These are phyloP conservation scores for Euphrasia confusa DNA, from an alignment of 257 asterid species.

Conservation along the genomic window DNA sequence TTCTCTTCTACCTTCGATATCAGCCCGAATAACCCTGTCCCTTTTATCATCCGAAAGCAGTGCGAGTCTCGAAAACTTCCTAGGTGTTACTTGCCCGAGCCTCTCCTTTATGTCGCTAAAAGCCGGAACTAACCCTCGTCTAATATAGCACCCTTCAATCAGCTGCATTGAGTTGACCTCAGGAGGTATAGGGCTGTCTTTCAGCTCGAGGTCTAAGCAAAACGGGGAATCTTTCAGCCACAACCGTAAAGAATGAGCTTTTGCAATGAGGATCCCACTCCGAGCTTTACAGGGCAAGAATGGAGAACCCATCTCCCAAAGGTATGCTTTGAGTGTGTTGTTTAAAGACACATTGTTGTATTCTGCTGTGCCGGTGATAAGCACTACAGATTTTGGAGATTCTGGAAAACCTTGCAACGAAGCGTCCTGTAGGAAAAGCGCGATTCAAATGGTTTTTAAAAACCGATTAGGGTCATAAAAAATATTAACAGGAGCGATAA, in stretches of 20 bases:
- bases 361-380: conserved; percentile 77
- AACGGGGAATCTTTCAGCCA: conserved; percentile 96
- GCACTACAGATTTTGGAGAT: conserved; percentile 87
- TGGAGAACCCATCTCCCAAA: conserved; percentile 99
- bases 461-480: not conserved
- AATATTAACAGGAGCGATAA: conserved; percentile 15
- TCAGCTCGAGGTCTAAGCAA: conserved; percentile 88
- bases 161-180: conserved; percentile 81
- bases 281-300: conserved; percentile 83
- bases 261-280: conserved; percentile 69
- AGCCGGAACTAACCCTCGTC: conserved; percentile 92
- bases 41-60: conserved; percentile 74
- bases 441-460: not conserved
- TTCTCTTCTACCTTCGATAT: conserved; percentile 57
- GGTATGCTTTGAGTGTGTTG: conserved; percentile 75
- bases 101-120: conserved; percentile 69
- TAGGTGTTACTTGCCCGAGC: conserved; percentile 76
- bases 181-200: conserved; percentile 54
- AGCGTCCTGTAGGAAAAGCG: conserved; percentile 65
- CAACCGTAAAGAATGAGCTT: conserved; percentile 77
- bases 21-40: conserved; percentile 52
- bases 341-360: conserved; percentile 76
- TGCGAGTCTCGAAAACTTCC: conserved; percentile 84
- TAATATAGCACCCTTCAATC: conserved; percentile 74
- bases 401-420: conserved; percentile 90